Evolutionary conservation across 108 stramenopile genomes (phyloP), one percentile per base, ranked within the genome.

Genomic region (Skeletonema marinoi): DNA sequence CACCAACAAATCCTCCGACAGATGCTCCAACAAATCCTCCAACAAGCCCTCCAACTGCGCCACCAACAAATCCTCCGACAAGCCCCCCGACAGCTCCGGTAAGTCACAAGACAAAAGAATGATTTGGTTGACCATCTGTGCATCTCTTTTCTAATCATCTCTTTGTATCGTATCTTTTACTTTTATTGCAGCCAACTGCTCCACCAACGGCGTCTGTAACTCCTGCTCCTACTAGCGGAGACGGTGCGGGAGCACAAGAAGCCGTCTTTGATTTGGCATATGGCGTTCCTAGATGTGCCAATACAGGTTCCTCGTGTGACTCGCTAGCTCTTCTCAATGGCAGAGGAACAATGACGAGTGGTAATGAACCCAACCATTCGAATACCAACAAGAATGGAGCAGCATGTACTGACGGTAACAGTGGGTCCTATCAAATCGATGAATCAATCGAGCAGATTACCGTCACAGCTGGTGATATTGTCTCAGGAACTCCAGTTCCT

Each of bases 371-470:
- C 11, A 75, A 56, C 32, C 19, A 8, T 13, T 65, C 74, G 3
- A 75, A 75, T 46, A 75, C 74, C 8, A 32, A 66, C 39, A 48
- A 59, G 17, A n/a, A 29, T 9, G 48, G 17, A 50, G 3, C 2
- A 11, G 48, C 14, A 50, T 75, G 74, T 54, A 19, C 0, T 16
- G 74, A 75, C 19, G 74, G 74, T 46, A 75, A 75, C 30, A 31
- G 16, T n/a, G 74, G 74, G 21, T 17, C 50, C 14, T 75, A 75
- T 42, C 21, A 33, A 2, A 6, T 3, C 13, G 74, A 75, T 56
- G 74, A 75, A 25, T 25, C 25, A 25, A 25, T 25, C 25, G 25
- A 25, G 25, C 25, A 25, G 25, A 25, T 25, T 25, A 42, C 66
- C 21, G 66, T 75, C 3, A 67, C 48, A n/a, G 48, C 48, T 17